Base-by-base conservation (phyloP, 129 eudicot species). In the Flaveria bidentis region DNA sequence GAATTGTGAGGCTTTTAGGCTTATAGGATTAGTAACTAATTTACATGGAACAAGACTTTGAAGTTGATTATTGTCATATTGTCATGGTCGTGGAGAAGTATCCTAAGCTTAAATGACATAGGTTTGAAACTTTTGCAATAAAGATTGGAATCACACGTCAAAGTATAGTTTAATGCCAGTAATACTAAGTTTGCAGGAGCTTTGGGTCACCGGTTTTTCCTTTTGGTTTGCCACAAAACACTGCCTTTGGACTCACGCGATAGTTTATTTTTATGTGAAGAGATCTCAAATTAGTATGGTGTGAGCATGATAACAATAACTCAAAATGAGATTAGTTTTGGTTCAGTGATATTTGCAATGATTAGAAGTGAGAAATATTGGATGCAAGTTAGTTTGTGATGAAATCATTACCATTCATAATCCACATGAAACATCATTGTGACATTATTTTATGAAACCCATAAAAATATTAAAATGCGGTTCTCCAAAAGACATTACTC, bases 1-100 rank as follows among this genome's bases (percentile, higher is more conserved):
- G 65, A 16, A 28, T 16, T 60, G 18, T 50, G 36, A 18, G 65
- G 66, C 53, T 76, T 65, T 50, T 65, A 76, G 73, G 14, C 51
- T 76, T 14, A 33, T 30, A 47, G 41, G 66, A 65, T 22, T 76
- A 49, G 41, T 65, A 30, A 53, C 65, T 7, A 30, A 41, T 71
- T 30, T 30, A 47, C 63, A 49, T 75, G 50, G 50, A 75, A 52
- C 25, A 17, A 49, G 23, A 64, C 65, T 62, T 62, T 30, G 49
- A 47, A 30, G 64, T 64, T 14, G 63, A 65, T 62, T 14, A 62
- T 1, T 6, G 44, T 26, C 61, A 9, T 44, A 44, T 16, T 44
- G 22, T 26, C 73, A 72, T 41, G 52, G 76, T 66, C 45, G n/a
- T 33, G 36, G 55, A 65, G 22, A 33, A 65, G 41, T 65, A 36